Percentiles rank a stretch among this genome's conserved stretches.
These are phyloP conservation scores for Fusarium domesticum DNA, from an alignment of 2,329 filamentous ascomycete genomes.

Conservation along the genomic window DNA sequence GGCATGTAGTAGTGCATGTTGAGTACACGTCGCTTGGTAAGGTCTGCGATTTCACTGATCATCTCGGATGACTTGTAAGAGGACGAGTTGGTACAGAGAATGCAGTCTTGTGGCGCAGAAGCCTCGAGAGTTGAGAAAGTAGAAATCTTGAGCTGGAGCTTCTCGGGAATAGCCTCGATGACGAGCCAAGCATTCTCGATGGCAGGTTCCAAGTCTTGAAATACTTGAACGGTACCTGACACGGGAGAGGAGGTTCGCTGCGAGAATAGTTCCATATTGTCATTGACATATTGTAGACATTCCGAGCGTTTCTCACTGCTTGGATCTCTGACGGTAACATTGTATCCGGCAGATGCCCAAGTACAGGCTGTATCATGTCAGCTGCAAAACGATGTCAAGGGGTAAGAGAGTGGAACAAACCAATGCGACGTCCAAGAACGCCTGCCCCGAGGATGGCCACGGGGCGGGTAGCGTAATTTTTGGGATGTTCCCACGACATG, in stretches of 20 bases:
- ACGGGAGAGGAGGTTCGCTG: not conserved
- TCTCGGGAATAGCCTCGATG: not conserved
- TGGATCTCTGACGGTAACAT: not conserved
- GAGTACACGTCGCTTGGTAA: conserved; percentile 38
- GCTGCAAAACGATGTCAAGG: not conserved
- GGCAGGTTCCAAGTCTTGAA: not conserved
- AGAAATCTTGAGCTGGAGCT: not conserved
- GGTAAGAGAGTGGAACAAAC: not conserved
- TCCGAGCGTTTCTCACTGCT: not conserved
- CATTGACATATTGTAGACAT: not conserved
- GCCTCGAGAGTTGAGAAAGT: not conserved
- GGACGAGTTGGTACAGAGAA: conserved; percentile 50
- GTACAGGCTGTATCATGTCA: not conserved
- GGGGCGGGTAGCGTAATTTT: not conserved
- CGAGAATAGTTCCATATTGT: not conserved
- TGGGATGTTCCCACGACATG: not conserved
- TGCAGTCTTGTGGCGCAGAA: conserved; percentile 36
- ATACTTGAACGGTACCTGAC: not conserved
- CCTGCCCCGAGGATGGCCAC: not conserved
- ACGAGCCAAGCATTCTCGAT: not conserved
- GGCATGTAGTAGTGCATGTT: conserved; percentile 55
- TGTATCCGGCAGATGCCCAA: not conserved
- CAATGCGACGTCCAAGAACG: not conserved
- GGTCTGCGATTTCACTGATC: conserved; percentile 40
- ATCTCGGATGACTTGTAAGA: conserved; percentile 51